A percentile compares a stretch with the other conserved stretches of the same genome.
phyloP scores from a whole-genome alignment of 2,329 filamentous ascomycete genomes.

The Nakataea oryzae region DNA sequence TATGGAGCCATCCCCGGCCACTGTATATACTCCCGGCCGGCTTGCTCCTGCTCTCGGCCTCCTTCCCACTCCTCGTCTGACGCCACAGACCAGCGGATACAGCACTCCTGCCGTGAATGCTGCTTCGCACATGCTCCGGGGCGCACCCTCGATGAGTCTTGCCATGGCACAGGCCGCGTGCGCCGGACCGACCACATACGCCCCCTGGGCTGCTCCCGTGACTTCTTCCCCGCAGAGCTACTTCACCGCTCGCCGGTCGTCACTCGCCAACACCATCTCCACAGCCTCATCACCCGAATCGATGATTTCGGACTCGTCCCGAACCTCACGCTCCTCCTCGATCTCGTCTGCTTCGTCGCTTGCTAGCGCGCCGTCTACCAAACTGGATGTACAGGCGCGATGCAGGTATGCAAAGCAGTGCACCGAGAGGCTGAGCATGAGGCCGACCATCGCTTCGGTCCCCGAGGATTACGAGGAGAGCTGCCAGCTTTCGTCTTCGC shows the following conservation, averaged over 20 bases:
- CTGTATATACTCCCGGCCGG: constrained; percentile 32
- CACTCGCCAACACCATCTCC: constrained; percentile 52
- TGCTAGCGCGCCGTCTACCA: constrained; percentile 46
- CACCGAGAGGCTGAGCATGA: constrained; percentile 43
- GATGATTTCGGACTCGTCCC: constrained; percentile 54
- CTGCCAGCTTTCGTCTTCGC: constrained; percentile 37
- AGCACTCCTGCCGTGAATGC: constrained; percentile 51
- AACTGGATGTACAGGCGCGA: constrained; percentile 52
- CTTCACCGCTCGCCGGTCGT: constrained; percentile 42
- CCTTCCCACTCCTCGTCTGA: constrained; percentile 48
- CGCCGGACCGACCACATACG: not conserved
- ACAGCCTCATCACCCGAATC: constrained; percentile 56
- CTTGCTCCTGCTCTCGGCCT: constrained; percentile 42
- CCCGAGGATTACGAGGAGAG: constrained; percentile 44
- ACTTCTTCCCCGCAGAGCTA: constrained; percentile 43
- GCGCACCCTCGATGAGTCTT: constrained; percentile 46
- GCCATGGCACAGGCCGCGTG: constrained; percentile 44
- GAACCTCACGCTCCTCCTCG: constrained; percentile 53
- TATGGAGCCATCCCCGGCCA: constrained; percentile 38
- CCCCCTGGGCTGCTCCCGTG: constrained; percentile 28
- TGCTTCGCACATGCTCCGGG: constrained; percentile 36
- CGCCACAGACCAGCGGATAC: constrained; percentile 43
- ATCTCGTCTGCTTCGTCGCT: constrained; percentile 53
- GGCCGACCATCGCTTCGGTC: constrained; percentile 43
- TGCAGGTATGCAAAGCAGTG: constrained; percentile 49